phyloP scores from a whole-genome alignment of 768 basidiomycete species.

The Fomitopsis serialis region DNA sequence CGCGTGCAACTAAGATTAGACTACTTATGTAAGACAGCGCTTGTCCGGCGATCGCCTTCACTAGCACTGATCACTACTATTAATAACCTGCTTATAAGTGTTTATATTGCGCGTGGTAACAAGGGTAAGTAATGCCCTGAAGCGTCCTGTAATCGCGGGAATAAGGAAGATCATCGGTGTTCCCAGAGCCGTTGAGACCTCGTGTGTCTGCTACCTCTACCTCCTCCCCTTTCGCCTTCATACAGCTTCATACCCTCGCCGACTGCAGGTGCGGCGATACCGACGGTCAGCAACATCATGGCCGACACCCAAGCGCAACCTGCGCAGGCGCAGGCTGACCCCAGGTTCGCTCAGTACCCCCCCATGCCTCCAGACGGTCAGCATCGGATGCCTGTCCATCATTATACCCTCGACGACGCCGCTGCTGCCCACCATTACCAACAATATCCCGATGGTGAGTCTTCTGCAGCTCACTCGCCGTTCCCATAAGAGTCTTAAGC shows the following conservation, averaged over 20 bases:
- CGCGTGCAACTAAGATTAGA: too few relatives aligned
- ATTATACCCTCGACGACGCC: not conserved
- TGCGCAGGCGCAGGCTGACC: constrained; percentile 6
- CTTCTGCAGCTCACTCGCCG: not conserved
- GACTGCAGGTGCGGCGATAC: not conserved
- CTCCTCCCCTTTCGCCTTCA: not conserved
- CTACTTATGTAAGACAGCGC: too few relatives aligned
- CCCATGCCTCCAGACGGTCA: constrained; percentile 10
- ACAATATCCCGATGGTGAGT: constrained; percentile 9
- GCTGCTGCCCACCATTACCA: not conserved
- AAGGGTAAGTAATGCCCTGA: too few relatives aligned
- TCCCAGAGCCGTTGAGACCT: not conserved
- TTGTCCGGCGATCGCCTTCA: too few relatives aligned
- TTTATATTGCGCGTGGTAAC: too few relatives aligned
- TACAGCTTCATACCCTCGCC: not conserved
- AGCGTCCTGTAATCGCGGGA: too few relatives aligned
- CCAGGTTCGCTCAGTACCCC: constrained; percentile 11
- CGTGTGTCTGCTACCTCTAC: not conserved
- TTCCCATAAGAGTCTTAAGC: not conserved
- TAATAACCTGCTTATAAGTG: too few relatives aligned
- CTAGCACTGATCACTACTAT: too few relatives aligned
- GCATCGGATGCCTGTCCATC: constrained; percentile 6
- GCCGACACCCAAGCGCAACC: constrained; percentile 10
- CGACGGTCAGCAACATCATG: constrained; percentile 4
- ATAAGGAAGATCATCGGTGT: too few relatives aligned